These are phyloP conservation scores for Fusarium drepaniforme DNA, from an alignment of 2,329 filamentous ascomycete species.

Conservation along the genomic window DNA sequence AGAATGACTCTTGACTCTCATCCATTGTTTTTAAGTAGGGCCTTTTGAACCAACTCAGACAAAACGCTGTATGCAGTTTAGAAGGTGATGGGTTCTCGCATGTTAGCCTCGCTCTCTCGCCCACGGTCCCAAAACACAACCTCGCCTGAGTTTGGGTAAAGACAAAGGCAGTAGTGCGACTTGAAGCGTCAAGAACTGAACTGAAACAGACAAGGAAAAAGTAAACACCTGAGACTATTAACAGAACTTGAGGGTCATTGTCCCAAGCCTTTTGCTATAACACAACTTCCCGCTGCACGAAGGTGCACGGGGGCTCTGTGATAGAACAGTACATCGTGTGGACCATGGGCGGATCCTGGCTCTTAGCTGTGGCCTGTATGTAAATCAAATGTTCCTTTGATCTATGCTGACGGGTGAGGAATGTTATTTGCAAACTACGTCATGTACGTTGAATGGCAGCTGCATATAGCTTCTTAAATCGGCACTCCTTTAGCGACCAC, in stretches of 20 bases:
- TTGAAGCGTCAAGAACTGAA: background rate
- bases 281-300: background rate
- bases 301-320: background rate
- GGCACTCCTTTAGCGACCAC: too few relatives aligned
- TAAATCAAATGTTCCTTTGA: background rate
- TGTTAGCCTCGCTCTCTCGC: background rate
- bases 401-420: background rate
- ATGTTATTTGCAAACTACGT: background rate
- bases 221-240: background rate
- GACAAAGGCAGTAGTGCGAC: background rate
- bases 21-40: background rate
- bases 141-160: background rate
- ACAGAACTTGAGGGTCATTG: background rate
- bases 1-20: background rate
- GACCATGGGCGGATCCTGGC: background rate
- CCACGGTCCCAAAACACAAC: background rate
- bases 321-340: background rate
- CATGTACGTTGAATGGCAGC: background rate
- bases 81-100: background rate
- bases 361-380: background rate
- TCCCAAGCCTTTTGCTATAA: background rate
- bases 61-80: background rate
- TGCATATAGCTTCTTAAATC: too few relatives aligned
- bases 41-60: background rate
- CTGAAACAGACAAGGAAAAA: background rate